These are phyloP conservation scores for Ascochyta rabiei DNA, from an alignment of 2,329 filamentous ascomycete genomes.

Conservation along the genomic window DNA sequence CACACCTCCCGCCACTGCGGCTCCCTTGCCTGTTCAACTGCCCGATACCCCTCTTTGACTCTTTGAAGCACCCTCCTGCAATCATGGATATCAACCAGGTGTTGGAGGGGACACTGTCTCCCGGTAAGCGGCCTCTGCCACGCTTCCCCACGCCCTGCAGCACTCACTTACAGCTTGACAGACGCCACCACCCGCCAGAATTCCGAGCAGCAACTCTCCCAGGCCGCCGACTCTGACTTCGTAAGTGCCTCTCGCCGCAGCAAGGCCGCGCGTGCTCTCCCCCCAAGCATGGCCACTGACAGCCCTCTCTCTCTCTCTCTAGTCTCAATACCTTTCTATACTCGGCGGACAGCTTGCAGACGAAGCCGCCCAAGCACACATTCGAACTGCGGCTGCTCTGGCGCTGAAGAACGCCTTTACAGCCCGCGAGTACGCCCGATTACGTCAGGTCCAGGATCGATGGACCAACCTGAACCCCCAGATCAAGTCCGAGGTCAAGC, in stretches of 20 bases:
- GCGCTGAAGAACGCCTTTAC: constrained; percentile 98
- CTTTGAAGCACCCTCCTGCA: constrained; percentile 42
- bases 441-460: constrained; percentile 90
- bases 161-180: constrained; percentile 55
- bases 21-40: constrained; percentile 20
- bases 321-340: constrained; percentile 84
- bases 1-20: constrained; percentile 25
- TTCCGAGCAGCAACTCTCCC: constrained; percentile 91
- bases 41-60: constrained; percentile 33
- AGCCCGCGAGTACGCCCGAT: constrained; percentile 83
- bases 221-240: constrained; percentile 94
- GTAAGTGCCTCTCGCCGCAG: constrained; percentile 61
- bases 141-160: constrained; percentile 21
- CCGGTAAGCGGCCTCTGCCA: constrained; percentile 67
- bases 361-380: constrained; percentile 79
- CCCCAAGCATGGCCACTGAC: constrained; percentile 39
- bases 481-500: constrained; percentile 87
- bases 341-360: constrained; percentile 94
- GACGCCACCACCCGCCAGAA: constrained; percentile 88
- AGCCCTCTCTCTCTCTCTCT: constrained; percentile 29
- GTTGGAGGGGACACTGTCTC: constrained; percentile 93
- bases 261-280: constrained; percentile 25
- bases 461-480: constrained; percentile 84
- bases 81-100: constrained; percentile 98
- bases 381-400: constrained; percentile 92